These are phyloP conservation scores for Ceratobasidium sp. DNA, from an alignment of 1,284 basidiomycete genomes.

Conservation along the genomic window DNA sequence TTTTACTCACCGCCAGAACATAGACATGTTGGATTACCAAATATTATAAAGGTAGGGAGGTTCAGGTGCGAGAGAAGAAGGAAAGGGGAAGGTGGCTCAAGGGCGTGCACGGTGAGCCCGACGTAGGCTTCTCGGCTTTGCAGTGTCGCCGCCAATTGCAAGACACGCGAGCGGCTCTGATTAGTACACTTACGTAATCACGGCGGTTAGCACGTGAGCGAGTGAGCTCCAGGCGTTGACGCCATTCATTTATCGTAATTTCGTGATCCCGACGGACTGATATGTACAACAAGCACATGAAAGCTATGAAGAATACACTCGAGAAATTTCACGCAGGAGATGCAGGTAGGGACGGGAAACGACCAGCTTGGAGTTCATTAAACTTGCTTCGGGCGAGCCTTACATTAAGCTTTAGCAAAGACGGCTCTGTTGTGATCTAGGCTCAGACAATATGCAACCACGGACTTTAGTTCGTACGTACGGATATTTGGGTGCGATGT, in stretches of 20 bases:
- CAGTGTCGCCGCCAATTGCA: too few species aligned
- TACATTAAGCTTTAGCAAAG: slow-evolving; percentile 83
- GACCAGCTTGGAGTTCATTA: slow-evolving; percentile 76
- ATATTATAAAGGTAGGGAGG: not conserved
- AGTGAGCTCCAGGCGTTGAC: too few species aligned
- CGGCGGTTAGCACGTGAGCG: too few species aligned
- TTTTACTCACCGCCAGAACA: slow-evolving; percentile 33
- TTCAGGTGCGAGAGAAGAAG: not conserved
- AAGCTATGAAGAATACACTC: not conserved
- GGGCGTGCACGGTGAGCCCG: slow-evolving; percentile 10
- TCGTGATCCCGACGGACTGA: too few species aligned
- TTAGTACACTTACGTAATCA: too few species aligned
- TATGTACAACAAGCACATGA: not conserved
- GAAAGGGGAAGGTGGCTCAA: slow-evolving; percentile 4
- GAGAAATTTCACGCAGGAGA: slow-evolving; percentile 7
- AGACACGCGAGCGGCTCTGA: too few species aligned
- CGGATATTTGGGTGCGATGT: slow-evolving; percentile 87
- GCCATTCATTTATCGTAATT: too few species aligned
- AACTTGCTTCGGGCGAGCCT: slow-evolving; percentile 81
- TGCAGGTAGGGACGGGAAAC: slow-evolving; percentile 29
- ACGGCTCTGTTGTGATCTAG: slow-evolving; percentile 65
- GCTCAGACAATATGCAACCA: too few species aligned
- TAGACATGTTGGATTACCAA: slow-evolving; percentile 22
- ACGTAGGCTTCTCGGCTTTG: too few species aligned
- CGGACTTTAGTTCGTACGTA: slow-evolving; percentile 47